These are phyloP conservation scores for Zoysia matrella DNA, from an alignment of 202 grass and related monocot genomes.

Conservation along the genomic window DNA sequence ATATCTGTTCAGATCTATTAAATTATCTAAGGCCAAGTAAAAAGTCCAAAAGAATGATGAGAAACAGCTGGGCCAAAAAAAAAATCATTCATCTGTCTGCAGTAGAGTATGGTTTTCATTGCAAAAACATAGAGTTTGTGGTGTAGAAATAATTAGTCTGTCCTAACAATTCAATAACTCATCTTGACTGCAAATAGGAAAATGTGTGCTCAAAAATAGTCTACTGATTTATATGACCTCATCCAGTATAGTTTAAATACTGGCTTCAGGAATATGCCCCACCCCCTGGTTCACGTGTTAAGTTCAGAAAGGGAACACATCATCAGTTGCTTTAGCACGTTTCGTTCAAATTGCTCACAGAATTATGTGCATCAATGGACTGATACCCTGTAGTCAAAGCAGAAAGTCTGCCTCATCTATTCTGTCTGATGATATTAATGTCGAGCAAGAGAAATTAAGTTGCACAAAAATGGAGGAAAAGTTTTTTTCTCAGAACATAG, in stretches of 20 bases:
- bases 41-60: not conserved
- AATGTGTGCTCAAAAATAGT: not conserved
- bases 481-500: not conserved
- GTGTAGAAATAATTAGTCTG: not conserved
- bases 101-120: not conserved
- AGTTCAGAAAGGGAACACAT: not conserved
- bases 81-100: not conserved
- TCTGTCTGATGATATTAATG: not conserved
- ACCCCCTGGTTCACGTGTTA: not conserved
- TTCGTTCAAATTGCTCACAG: not conserved
- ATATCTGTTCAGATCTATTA: not conserved
- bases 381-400: not conserved
- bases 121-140: not conserved
- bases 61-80: not conserved
- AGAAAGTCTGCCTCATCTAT: not conserved
- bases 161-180: conserved; percentile 12
- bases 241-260: not conserved
- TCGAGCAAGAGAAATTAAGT: not conserved
- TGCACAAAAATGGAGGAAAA: not conserved
- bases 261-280: not conserved
- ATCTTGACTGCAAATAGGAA: no score
- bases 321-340: not conserved
- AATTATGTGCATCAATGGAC: not conserved
- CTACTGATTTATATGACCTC: not conserved
- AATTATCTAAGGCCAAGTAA: not conserved